phyloP scores from a whole-genome alignment of 2,329 filamentous ascomycete genomes.

The Cercospora canescens region DNA sequence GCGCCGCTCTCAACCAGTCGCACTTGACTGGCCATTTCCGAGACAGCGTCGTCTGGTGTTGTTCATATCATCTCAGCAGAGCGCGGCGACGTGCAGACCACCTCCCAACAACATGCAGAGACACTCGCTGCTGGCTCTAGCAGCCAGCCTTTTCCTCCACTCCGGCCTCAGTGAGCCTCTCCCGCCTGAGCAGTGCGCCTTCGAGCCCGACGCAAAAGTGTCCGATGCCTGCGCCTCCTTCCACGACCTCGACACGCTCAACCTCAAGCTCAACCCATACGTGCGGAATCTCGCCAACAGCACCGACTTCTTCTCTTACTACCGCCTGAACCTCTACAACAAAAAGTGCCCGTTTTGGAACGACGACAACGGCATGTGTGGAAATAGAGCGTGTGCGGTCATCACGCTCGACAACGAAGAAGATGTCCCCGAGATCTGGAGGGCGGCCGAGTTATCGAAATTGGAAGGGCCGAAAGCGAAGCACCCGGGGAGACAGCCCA shows the following conservation, averaged over 20 bases:
- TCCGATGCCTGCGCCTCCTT: constrained; percentile 95
- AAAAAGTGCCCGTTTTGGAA: constrained; percentile 96
- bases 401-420: constrained; percentile 94
- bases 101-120: background rate
- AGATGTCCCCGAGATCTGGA: constrained; percentile 89
- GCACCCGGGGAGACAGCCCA: constrained; percentile 77
- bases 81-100: constrained; percentile 1
- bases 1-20: background rate
- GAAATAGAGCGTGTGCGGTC: constrained; percentile 94
- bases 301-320: constrained; percentile 98
- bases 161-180: constrained; percentile 41
- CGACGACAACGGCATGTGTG: constrained; percentile 90
- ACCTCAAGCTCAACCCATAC: constrained; percentile 71
- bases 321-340: constrained; percentile 90
- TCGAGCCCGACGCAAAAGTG: constrained; percentile 84
- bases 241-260: constrained; percentile 82
- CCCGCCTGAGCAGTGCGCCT: constrained; percentile 33
- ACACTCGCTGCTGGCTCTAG: background rate
- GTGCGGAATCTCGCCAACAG: constrained; percentile 78
- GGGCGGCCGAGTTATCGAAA: constrained; percentile 87
- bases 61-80: background rate
- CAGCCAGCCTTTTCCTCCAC: constrained; percentile 41
- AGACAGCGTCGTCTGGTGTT: background rate
- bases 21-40: background rate
- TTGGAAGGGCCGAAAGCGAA: constrained; percentile 87